These are phyloP conservation scores for Neofusicoccum laricinum DNA, from an alignment of 2,329 filamentous ascomycete species.

Conservation along the genomic window DNA sequence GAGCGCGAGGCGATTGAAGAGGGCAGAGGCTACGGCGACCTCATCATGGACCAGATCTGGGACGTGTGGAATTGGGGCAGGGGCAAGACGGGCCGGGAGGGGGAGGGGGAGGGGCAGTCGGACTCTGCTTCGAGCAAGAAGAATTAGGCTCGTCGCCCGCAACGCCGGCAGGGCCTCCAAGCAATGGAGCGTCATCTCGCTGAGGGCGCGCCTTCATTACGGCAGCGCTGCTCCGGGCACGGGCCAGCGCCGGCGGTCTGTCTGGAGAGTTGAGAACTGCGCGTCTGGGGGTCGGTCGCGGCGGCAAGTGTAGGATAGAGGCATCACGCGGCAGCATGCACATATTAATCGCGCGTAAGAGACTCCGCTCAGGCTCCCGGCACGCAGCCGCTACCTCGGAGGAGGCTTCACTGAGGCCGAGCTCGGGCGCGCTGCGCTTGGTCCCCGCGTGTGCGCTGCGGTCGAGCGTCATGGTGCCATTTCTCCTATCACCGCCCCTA, in stretches of 20 bases:
- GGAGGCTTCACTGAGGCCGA: neutral
- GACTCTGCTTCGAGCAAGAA: neutral
- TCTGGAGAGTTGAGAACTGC: neutral
- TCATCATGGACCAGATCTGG: conserved; percentile 48
- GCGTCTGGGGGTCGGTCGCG: neutral
- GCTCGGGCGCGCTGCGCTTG: neutral
- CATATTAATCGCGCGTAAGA: conserved; percentile 14
- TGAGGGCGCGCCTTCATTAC: neutral
- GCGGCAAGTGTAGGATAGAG: neutral
- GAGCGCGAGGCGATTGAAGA: conserved; percentile 40
- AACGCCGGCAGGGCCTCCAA: neutral
- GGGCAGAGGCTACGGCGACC: conserved; percentile 40
- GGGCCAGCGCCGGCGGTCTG: neutral
- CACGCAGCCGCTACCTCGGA: neutral
- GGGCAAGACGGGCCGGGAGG: conserved; percentile 30
- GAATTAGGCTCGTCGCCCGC: conserved; percentile 11
- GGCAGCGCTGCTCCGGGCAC: neutral
- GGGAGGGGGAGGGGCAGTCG: neutral
- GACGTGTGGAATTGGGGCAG: conserved; percentile 47
- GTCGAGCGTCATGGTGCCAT: neutral
- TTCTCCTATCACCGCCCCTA: conserved; percentile 10
- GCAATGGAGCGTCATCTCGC: neutral
- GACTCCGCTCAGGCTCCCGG: neutral
- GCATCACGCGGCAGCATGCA: neutral
- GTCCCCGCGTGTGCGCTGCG: neutral